A percentile compares a stretch with the other conserved stretches of the same genome.
Evolutionary conservation across 73 alveolate genomes (phyloP).

Genomic region (Durusdinium trenchii): DNA sequence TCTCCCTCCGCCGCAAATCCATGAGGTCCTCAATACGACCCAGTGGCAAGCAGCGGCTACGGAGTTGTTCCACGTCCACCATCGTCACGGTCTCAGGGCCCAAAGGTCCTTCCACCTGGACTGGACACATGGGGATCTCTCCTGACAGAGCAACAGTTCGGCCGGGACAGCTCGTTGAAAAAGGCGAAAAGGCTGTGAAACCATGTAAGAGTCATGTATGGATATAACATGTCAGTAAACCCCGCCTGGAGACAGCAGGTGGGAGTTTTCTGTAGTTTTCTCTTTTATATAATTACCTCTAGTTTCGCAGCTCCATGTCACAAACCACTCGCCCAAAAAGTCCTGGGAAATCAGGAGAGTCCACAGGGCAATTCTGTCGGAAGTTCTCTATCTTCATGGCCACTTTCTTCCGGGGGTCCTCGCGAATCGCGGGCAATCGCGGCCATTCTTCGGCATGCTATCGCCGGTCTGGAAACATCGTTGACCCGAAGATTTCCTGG

Average conservation of each 20-base stretch:
- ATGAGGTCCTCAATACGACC: no score
- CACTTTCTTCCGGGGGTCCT: slow-evolving; percentile 83
- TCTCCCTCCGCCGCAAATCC: no score
- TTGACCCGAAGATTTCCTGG: no score
- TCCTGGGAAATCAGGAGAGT: slow-evolving; percentile 35
- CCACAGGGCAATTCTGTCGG: background rate
- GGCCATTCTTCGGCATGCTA: no score
- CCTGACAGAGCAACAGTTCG: background rate
- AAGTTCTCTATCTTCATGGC: slow-evolving; percentile 66
- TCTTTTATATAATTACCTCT: background rate
- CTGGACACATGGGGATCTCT: slow-evolving; percentile 38
- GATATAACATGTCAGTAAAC: no score
- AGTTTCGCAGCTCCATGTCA: background rate
- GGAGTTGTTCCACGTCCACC: slow-evolving; percentile 50
- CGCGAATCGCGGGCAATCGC: background rate
- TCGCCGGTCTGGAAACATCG: no score
- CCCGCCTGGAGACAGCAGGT: no score
- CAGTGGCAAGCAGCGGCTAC: background rate
- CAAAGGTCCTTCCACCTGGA: slow-evolving; percentile 56
- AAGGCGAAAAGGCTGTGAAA: no score
- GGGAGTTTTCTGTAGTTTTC: no score
- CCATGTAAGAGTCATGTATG: no score
- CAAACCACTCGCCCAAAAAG: background rate
- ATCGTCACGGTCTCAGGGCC: slow-evolving; percentile 53
- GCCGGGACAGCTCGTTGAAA: background rate